Base-by-base conservation (phyloP, 176 grass and related monocot species). In the Oryza punctata region DNA sequence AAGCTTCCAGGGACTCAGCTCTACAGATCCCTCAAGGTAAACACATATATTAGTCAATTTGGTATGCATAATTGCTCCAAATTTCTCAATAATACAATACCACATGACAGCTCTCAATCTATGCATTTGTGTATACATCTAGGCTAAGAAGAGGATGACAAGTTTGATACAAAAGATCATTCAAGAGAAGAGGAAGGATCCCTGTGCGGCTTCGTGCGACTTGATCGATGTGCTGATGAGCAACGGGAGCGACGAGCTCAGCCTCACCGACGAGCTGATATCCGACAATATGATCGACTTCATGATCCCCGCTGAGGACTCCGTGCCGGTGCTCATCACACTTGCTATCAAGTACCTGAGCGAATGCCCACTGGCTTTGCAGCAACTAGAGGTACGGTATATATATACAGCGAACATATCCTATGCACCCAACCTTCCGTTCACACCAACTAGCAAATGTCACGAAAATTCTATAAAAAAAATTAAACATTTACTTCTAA, bases 241-340 rank as follows among this genome's bases (percentile, higher is more conserved):
- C 35, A 74, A 81, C 60, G 81, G 73, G 13, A 88, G 88, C 27
- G 77, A 90, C 0, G 88, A 90, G 77, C 78, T 99, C 64, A 96
- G 89, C 6, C 78, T 96, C 64, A 99, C 91, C 8, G 91, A 96
- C 73, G 93, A 99, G 37, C 84, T 99, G 49, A 96, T 99, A 23
- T 99, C 97, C 0, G 97, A 99, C 86, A 99, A 99, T 59, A 96
- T 99, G 89, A 94, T 99, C 69, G 97, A 99, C 87, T 75, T 99
- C 15, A 99, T 99, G 97, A 99, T 99, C 65, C 97, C 97, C 0
- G 97, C 97, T 0, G 97, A 99, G 89, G 97, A 99, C 81, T 99
- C 97, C 1, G 97, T 99, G 61, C 97, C 97, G 0, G 87, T 96
- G 45, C 93, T 99, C 25, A 91, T 99, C 87, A 99, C 97, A 21